These are phyloP conservation scores for Scopulariopsis brevicaulis DNA, from an alignment of 2,329 filamentous ascomycete genomes.

Conservation along the genomic window DNA sequence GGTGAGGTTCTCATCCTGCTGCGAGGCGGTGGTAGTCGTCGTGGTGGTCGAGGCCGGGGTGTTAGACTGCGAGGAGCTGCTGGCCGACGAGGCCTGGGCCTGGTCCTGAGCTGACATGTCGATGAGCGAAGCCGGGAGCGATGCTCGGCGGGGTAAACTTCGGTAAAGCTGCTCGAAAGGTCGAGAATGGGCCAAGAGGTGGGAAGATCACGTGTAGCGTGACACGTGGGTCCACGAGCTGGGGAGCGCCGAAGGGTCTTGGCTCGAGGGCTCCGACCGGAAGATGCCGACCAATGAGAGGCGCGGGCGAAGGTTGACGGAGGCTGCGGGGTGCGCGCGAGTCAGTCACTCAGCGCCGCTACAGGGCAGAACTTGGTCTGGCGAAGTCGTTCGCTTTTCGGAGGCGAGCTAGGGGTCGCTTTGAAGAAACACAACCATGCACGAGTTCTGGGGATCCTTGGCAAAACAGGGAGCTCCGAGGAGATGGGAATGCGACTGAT, in stretches of 20 bases:
- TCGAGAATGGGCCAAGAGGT: too few species aligned
- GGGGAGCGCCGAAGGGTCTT: background rate
- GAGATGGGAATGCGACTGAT: background rate
- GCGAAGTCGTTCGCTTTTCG: background rate
- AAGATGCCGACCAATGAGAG: background rate
- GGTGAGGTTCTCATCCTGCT: conserved; percentile 43
- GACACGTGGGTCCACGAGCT: background rate
- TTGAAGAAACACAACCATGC: background rate
- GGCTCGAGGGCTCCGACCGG: background rate
- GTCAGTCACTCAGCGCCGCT: background rate
- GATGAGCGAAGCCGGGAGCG: background rate
- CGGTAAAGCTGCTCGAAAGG: background rate
- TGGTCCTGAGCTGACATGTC: conserved; percentile 6
- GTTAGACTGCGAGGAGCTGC: conserved; percentile 37
- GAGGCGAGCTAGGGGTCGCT: background rate
- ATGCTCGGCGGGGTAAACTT: background rate
- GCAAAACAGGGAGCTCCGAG: background rate
- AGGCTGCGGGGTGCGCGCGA: background rate
- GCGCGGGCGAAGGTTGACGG: background rate
- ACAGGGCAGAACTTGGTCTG: background rate
- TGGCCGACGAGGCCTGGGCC: conserved; percentile 12
- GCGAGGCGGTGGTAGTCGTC: conserved; percentile 25
- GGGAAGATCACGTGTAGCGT: too few species aligned
- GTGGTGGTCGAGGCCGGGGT: conserved; percentile 39
- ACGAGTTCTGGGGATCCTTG: background rate